phyloP scores from a whole-genome alignment of 805 yeast genomes.

The Tetrapisispora pingtungensis region DNA sequence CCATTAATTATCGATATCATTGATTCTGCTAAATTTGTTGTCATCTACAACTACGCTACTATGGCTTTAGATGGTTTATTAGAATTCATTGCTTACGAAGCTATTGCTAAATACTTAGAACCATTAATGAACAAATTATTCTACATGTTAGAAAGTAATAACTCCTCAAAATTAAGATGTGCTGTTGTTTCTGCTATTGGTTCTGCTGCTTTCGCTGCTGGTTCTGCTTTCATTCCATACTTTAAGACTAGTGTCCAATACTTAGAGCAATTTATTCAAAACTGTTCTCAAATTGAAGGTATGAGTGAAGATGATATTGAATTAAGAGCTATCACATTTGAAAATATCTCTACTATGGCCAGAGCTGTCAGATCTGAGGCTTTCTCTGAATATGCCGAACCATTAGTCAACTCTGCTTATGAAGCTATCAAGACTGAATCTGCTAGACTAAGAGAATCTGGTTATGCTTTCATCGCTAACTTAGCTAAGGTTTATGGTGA shows the following conservation, averaged over 20 bases:
- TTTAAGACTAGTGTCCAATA: conserved; percentile 71
- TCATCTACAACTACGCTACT: conserved; percentile 84
- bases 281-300: conserved; percentile 60
- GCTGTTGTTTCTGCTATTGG: conserved; percentile 93
- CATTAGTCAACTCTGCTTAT: conserved; percentile 81
- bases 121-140: conserved; percentile 86
- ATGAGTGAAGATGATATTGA: conserved; percentile 83
- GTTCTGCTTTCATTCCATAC: conserved; percentile 77
- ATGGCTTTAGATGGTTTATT: conserved; percentile 83
- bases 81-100: conserved; percentile 84
- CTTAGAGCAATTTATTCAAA: conserved; percentile 71
- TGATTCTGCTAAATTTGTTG: conserved; percentile 73
- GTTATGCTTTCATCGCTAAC: conserved; percentile 84
- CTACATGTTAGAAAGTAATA: conserved; percentile 68
- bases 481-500: conserved; percentile 91
- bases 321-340: conserved; percentile 84
- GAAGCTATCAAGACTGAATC: conserved; percentile 65
- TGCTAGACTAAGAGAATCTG: conserved; percentile 86
- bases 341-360: conserved; percentile 89
- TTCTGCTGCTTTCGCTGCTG: conserved; percentile 92
- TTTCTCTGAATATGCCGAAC: conserved; percentile 77
- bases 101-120: conserved; percentile 69
- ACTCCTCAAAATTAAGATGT: conserved; percentile 58
- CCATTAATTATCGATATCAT: conserved; percentile 82
- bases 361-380: conserved; percentile 91